Evolutionary conservation across 176 grass and related monocot species (phyloP), one percentile per base, ranked within the genome.

Genomic region (Oryza nivara): DNA sequence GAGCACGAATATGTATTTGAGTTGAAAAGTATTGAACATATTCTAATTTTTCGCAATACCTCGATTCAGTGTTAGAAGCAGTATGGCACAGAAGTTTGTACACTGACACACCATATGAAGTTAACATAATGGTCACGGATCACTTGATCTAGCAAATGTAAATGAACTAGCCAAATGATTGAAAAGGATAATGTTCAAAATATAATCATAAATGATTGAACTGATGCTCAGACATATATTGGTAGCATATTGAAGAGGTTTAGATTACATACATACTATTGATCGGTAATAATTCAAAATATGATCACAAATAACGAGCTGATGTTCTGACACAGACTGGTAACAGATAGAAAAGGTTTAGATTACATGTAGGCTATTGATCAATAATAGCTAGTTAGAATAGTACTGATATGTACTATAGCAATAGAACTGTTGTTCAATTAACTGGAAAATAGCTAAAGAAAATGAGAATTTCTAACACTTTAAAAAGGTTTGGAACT

Each of bases 1-100:
- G 20, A 83, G 68, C 15, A 83, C 16, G 11, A 8, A 64, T 69
- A 65, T 86, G 48, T 80, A 74, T 60, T 74, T 70, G 64, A 86
- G 69, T 69, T 90, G 65, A 85, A 70, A 46, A 67, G 8, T 69
- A 85, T 41, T 0, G 1, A 58, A 19, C 32, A 54, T 54, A 68
- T 22, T 82, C 46, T 56, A 13, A 28, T 56, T 67, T 30, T 7
- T 19, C 11, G 13, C 35, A 46, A 67, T 43, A 41, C 8, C 34
- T 2, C 22, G 7, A 41, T 70, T 70, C 22, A 78, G 16, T 61
- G 23, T n/a, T 77, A 60, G 9, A 85, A 68, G 38, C 16, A 45
- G 58, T 68, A 68, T 30, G 46, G 14, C 5, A 46, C 45, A 70
- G 9, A 16, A 70, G 30, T 52, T 20, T 58, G 34, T 26, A 77